Conservation (phyloP, 176 grass and related monocot species). For the Juncus inflexus region DNA sequence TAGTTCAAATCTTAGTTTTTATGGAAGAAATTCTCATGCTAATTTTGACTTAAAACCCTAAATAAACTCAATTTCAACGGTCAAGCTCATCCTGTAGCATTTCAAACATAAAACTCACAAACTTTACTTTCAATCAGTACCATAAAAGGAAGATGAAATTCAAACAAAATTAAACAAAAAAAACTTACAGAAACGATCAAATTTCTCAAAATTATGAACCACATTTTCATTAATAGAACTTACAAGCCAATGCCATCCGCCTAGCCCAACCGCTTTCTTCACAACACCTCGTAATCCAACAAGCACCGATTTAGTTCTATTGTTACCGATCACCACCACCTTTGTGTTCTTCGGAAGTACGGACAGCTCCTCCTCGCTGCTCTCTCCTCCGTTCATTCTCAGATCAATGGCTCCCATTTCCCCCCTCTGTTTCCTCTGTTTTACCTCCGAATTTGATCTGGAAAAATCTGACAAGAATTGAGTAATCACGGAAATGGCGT, state of each 20-base stretch:
- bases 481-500: background rate
- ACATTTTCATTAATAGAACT: constrained; percentile 12
- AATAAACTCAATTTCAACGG: background rate
- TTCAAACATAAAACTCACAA: background rate
- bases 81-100: too few species aligned
- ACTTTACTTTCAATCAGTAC: background rate
- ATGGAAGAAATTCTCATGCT: background rate
- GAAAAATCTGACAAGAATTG: background rate
- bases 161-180: background rate
- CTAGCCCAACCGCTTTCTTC: constrained; percentile 67
- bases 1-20: background rate
- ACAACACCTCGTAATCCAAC: constrained; percentile 59
- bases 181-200: background rate
- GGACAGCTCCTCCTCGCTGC: constrained; percentile 54
- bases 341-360: constrained; percentile 68
- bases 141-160: background rate
- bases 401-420: constrained; percentile 10
- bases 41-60: background rate
- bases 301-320: constrained; percentile 66
- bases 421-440: constrained; percentile 4
- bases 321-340: constrained; percentile 73
- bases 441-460: constrained; percentile 13
- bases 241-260: constrained; percentile 81
- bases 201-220: background rate
- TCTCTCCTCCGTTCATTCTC: constrained; percentile 40